These are phyloP conservation scores for Trichocomaceae sp. DNA, from an alignment of 2,329 filamentous ascomycete species.

Conservation along the genomic window DNA sequence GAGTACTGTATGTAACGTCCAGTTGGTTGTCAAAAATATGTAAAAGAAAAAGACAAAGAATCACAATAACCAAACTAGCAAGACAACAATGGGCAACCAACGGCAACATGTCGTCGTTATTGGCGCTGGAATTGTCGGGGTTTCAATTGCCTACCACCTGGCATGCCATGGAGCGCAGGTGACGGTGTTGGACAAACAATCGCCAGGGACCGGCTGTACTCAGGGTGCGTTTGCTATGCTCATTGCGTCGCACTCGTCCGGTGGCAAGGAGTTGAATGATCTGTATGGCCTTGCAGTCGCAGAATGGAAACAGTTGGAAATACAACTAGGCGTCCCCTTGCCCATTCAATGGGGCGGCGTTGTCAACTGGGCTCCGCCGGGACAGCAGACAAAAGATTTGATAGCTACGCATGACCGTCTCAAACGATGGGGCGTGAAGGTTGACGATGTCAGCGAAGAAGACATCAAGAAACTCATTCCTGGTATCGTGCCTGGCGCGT, in stretches of 20 bases:
- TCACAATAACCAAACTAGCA: no score
- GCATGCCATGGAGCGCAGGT: not conserved
- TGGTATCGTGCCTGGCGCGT: not conserved
- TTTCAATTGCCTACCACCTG: not conserved
- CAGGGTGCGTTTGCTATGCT: not conserved
- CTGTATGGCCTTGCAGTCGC: not conserved
- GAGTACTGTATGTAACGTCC: no score
- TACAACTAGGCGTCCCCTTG: not conserved
- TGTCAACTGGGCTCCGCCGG: not conserved
- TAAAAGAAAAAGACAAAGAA: no score
- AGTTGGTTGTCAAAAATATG: no score
- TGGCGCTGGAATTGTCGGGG: not conserved
- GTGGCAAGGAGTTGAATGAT: not conserved
- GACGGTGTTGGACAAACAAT: not conserved
- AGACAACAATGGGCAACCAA: not conserved
- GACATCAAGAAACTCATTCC: not conserved
- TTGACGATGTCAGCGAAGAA: not conserved
- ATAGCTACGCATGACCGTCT: not conserved
- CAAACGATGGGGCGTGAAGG: not conserved
- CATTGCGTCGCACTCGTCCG: not conserved
- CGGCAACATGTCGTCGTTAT: not conserved
- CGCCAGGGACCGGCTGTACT: not conserved
- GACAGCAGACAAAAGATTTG: not conserved
- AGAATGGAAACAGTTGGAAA: not conserved
- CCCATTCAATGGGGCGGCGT: not conserved